These are phyloP conservation scores for Cyclotella sp. DNA, from an alignment of 108 stramenopile genomes.

Conservation along the genomic window DNA sequence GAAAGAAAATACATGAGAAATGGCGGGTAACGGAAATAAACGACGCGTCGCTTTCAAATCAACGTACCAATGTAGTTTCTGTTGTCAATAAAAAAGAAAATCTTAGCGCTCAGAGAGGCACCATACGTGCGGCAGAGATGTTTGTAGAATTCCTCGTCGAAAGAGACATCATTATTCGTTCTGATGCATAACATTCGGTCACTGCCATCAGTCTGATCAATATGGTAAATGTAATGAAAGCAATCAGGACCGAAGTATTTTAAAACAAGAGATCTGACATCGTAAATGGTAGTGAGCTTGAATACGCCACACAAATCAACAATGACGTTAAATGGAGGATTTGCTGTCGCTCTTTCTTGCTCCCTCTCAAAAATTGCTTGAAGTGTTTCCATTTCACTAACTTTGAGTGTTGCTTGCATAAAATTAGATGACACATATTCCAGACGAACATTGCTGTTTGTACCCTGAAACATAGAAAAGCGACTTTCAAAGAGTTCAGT, in stretches of 20 bases:
- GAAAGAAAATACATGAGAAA: neutral
- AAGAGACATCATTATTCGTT: slow-evolving; percentile 55
- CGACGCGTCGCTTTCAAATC: neutral
- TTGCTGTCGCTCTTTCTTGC: slow-evolving; percentile 1
- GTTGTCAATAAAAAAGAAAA: slow-evolving; percentile 60
- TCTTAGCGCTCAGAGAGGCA: slow-evolving; percentile 37
- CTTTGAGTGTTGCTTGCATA: slow-evolving; percentile 49
- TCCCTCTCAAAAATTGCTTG: slow-evolving; percentile 50
- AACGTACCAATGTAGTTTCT: slow-evolving; percentile 55
- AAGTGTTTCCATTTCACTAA: slow-evolving; percentile 57
- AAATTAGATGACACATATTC: slow-evolving; percentile 58
- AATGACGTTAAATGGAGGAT: slow-evolving; percentile 56
- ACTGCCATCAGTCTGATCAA: slow-evolving; percentile 60
- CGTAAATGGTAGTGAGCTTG: slow-evolving; percentile 56
- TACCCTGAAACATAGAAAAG: slow-evolving; percentile 56
- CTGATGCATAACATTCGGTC: slow-evolving; percentile 60
- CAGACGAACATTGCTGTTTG: slow-evolving; percentile 56
- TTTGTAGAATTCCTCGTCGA: slow-evolving; percentile 66
- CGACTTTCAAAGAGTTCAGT: slow-evolving; percentile 39
- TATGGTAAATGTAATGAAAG: slow-evolving; percentile 63
- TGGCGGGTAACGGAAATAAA: neutral
- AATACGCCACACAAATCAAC: slow-evolving; percentile 65
- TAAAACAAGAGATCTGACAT: slow-evolving; percentile 44
- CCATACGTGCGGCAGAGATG: slow-evolving; percentile 54
- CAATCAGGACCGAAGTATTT: slow-evolving; percentile 50